Base-by-base conservation (phyloP, 768 basidiomycete genomes). In the Lyophyllum decastes region DNA sequence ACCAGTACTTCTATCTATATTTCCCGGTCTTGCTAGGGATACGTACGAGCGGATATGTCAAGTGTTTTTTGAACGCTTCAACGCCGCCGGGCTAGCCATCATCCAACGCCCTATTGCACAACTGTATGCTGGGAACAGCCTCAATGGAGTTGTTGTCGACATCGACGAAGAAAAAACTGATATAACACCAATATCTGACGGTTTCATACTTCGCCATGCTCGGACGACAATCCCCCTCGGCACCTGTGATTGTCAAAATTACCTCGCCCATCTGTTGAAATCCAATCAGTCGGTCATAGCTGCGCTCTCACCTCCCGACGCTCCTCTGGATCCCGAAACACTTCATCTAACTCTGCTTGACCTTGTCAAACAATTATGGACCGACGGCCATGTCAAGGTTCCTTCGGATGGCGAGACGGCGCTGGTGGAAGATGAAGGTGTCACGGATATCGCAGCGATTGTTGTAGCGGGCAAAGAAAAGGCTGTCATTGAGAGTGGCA, bases 1-100 rank as follows among this genome's bases (percentile, higher is more conserved):
- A 17, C 92, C 93, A 1, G 84, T 93, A 54, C 79, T 95, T 30
- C 80, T 95, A 56, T 86, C 88, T 38, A 78, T 95, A 54, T 74
- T 80, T 4, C 73, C 87, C 0, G 83, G 85, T 27, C 81, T 92
- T 21, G 82, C 90, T 24, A 82, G 89, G 52, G 74, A 77, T 35
- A 79, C 84, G 9, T 83, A 89, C 70, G 91, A 95, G 68, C 80
- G 80, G 44, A 81, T 89, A 64, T 89, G 88, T 64, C 92, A 90
- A 66, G 80, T 92, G 38, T 92, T 95, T 73, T 97, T 97, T 65
- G 94, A 96, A 68, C 88, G 91, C 24, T 92, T 95, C 82, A 94
- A 95, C 67, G 88, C 90, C 25, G 88, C 95, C 9, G 91, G 87
- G 16, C 84, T 95, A 61, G 82, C 83, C 54, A 79, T 95, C 62